A percentile compares a stretch with the other conserved stretches of the same genome.
phyloP scores from a whole-genome alignment of 1,139 yeast genomes.

The Kluyveromyces sp. region DNA sequence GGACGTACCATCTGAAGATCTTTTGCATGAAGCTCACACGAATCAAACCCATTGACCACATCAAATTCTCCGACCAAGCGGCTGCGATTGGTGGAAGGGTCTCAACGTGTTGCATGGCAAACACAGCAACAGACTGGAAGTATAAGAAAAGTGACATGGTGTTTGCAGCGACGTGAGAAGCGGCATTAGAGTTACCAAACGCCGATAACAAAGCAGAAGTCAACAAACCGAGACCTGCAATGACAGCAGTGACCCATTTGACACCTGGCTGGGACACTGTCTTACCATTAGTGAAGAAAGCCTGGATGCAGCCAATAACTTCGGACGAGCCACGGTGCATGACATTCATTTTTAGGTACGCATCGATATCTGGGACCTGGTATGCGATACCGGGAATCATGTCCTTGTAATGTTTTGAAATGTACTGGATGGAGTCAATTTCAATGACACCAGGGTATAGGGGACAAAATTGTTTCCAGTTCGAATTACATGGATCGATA shows the following conservation, averaged over 20 bases:
- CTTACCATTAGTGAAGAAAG: conserved; percentile 61
- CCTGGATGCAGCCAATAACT: conserved; percentile 59
- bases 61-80: conserved; percentile 74
- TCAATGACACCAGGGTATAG: conserved; percentile 63
- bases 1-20: conserved; percentile 74
- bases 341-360: conserved; percentile 50
- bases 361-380: conserved; percentile 72
- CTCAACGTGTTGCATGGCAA: conserved; percentile 65
- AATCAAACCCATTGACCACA: conserved; percentile 82
- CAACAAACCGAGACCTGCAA: conserved; percentile 70
- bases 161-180: conserved; percentile 69
- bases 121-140: conserved; percentile 70
- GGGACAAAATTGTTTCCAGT: conserved; percentile 77
- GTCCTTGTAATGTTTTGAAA: conserved; percentile 38
- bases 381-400: conserved; percentile 66
- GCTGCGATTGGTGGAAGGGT: conserved; percentile 72
- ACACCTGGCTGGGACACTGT: conserved; percentile 70
- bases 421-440: conserved; percentile 56
- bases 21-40: conserved; percentile 62
- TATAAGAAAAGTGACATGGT: conserved; percentile 66
- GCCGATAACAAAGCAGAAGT: conserved; percentile 62
- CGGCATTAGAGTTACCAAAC: conserved; percentile 73
- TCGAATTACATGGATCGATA: conserved; percentile 48
- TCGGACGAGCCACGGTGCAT: conserved; percentile 32
- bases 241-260: conserved; percentile 76